These are phyloP conservation scores for Umbelopsis sp. DNA, from an alignment of 192 early-diverging fungal genomes.

Conservation along the genomic window DNA sequence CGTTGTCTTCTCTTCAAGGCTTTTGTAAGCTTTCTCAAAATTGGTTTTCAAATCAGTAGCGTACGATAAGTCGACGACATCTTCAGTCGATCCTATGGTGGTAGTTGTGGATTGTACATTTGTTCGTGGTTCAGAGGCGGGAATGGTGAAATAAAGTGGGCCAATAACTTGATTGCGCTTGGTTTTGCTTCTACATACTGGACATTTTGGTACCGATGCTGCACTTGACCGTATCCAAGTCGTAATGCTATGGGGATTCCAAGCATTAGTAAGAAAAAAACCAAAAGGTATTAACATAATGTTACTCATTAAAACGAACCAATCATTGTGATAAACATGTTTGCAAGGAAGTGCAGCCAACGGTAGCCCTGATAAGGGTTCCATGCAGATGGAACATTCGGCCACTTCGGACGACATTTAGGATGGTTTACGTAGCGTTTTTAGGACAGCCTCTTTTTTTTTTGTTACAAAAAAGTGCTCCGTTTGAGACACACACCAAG, in stretches of 20 bases:
- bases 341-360: not conserved
- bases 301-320: not conserved
- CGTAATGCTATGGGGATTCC: not conserved
- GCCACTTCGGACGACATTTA: constrained; percentile 4
- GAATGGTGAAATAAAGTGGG: constrained; percentile 1
- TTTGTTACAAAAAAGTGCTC: too few species aligned
- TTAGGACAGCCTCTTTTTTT: not conserved
- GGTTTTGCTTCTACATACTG: not conserved
- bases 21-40: not conserved
- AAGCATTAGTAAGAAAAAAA: not conserved
- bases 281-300: not conserved
- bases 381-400: constrained; percentile 14
- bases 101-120: not conserved
- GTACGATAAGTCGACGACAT: constrained; percentile 5
- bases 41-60: constrained; percentile 4
- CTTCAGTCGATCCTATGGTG: not conserved
- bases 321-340: constrained; percentile 10
- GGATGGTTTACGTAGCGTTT: not conserved
- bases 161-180: not conserved
- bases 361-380: not conserved
- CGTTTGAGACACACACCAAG: not conserved
- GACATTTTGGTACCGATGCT: not conserved
- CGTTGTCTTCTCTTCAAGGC: not conserved
- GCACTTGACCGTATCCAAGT: not conserved
- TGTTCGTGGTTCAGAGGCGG: not conserved